A percentile compares a stretch with the other conserved stretches of the same genome.
Conservation (phyloP, 192 early-diverging fungal species). For the Backusella circina region DNA sequence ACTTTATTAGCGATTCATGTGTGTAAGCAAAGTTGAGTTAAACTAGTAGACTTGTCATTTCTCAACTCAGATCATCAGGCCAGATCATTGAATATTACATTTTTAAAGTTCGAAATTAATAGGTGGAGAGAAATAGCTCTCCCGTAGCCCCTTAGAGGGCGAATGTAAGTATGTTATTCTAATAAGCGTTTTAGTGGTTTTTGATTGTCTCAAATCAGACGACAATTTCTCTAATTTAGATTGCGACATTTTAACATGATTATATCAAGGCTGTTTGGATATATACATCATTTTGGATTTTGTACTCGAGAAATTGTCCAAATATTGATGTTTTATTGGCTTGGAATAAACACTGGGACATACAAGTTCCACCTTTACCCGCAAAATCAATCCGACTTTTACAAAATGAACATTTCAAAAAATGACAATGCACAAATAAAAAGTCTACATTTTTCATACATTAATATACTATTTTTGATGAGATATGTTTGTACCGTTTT, state of each 20-base stretch:
- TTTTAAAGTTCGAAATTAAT: too few species aligned
- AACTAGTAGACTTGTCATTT: too few species aligned
- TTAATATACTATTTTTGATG: neutral
- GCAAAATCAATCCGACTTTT: neutral
- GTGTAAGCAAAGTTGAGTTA: too few species aligned
- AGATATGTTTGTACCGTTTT: neutral
- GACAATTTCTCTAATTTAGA: too few species aligned
- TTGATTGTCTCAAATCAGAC: too few species aligned
- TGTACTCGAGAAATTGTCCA: neutral
- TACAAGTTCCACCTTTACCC: neutral
- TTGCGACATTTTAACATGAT: neutral
- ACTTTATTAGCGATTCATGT: too few species aligned
- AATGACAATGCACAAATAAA: neutral
- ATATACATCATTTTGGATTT: neutral
- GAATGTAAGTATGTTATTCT: too few species aligned
- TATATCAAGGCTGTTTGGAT: neutral
- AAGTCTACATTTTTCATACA: neutral
- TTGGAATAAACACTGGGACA: neutral
- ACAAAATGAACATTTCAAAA: neutral
- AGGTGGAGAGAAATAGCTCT: too few species aligned
- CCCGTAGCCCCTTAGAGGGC: too few species aligned
- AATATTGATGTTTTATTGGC: neutral
- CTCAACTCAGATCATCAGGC: too few species aligned
- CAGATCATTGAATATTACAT: too few species aligned
- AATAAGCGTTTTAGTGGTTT: too few species aligned